These are phyloP conservation scores for Leccinum fallax DNA, from an alignment of 1,284 basidiomycete genomes.

Conservation along the genomic window DNA sequence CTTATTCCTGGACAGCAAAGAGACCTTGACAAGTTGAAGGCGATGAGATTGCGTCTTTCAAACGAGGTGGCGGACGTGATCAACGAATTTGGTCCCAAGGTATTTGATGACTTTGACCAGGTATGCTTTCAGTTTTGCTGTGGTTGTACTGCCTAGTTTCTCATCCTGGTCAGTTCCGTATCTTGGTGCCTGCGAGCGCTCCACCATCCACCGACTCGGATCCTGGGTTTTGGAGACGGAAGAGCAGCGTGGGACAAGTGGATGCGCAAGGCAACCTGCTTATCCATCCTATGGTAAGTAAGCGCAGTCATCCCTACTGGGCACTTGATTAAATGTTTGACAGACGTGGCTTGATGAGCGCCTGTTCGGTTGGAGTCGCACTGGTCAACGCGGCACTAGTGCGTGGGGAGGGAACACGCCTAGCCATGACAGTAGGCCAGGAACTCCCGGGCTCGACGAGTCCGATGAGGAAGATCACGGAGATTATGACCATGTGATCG, in stretches of 20 bases:
- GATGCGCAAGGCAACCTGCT: constrained; percentile 80
- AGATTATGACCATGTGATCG: constrained; percentile 79
- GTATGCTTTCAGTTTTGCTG: constrained; percentile 42
- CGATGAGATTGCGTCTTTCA: constrained; percentile 77
- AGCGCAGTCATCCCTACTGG: background rate
- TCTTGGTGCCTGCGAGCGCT: constrained; percentile 80
- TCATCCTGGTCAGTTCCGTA: constrained; percentile 60
- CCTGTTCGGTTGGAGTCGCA: constrained; percentile 89
- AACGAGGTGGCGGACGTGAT: constrained; percentile 91
- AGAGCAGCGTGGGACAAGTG: constrained; percentile 72
- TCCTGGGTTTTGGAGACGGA: constrained; percentile 72
- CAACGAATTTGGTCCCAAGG: constrained; percentile 85
- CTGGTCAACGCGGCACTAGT: constrained; percentile 69
- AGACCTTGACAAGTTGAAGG: constrained; percentile 80
- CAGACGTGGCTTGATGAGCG: constrained; percentile 91
- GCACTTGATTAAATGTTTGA: background rate
- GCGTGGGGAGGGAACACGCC: constrained; percentile 67
- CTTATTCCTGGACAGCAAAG: constrained; percentile 91
- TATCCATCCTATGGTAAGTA: constrained; percentile 74
- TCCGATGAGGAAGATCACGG: constrained; percentile 79
- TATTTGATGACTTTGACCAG: constrained; percentile 89
- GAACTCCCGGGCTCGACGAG: constrained; percentile 69
- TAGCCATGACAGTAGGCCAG: constrained; percentile 63
- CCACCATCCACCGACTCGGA: constrained; percentile 63
- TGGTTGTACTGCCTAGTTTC: background rate